Conservation (phyloP, 805 yeast species). For the Yarrowia osloensis region DNA sequence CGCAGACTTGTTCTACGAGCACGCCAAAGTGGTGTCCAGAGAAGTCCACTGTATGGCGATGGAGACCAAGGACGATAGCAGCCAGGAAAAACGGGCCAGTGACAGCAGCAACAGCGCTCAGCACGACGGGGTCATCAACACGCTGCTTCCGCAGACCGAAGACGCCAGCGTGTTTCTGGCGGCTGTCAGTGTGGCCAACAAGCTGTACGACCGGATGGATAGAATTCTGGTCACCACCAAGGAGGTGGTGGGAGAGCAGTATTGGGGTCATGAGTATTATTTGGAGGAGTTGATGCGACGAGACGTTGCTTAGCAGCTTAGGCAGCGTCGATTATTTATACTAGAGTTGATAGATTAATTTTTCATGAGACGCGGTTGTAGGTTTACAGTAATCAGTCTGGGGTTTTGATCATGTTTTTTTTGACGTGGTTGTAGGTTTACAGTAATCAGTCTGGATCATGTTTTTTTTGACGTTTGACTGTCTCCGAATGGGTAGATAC, state of each 20-base stretch:
- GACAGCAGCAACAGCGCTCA: constrained; percentile 8
- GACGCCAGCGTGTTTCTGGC: constrained; percentile 38
- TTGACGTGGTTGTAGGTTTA: too few species aligned
- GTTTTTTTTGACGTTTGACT: too few species aligned
- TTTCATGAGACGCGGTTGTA: too few species aligned
- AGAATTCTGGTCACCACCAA: constrained; percentile 40
- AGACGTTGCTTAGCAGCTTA: background rate
- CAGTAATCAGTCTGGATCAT: too few species aligned
- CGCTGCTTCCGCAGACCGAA: constrained; percentile 37
- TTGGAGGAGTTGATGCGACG: constrained; percentile 30
- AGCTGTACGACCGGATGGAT: constrained; percentile 42
- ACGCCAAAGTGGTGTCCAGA: constrained; percentile 6
- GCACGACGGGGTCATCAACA: background rate
- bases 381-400: too few species aligned
- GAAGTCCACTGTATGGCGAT: background rate
- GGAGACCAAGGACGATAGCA: background rate
- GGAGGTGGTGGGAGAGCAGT: constrained; percentile 44
- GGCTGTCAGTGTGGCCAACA: constrained; percentile 38
- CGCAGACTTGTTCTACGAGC: background rate
- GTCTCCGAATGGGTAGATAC: too few species aligned
- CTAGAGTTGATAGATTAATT: constrained; percentile 11
- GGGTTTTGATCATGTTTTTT: too few species aligned
- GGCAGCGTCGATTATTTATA: constrained; percentile 9
- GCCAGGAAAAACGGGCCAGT: constrained; percentile 5
- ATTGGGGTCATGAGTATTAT: constrained; percentile 34